phyloP scores from a whole-genome alignment of 345 rosid genomes.

The Euphorbia pulcherrima region DNA sequence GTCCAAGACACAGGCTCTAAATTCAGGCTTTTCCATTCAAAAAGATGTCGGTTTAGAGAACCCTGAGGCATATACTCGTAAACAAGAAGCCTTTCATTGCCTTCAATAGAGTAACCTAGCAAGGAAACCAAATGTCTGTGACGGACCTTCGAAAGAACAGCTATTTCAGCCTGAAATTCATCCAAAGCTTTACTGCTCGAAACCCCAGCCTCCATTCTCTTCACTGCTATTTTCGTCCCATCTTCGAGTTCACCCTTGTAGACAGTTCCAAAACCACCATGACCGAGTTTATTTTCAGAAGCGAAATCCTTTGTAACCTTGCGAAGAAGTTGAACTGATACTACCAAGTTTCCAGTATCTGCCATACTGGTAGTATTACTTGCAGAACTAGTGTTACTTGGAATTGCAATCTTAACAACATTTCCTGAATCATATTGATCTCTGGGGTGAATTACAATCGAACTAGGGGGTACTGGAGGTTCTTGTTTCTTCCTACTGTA shows the following conservation, averaged over 20 bases:
- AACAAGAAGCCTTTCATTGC: slow-evolving; percentile 61
- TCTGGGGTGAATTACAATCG: slow-evolving; percentile 65
- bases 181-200: slow-evolving; percentile 55
- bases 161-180: slow-evolving; percentile 71
- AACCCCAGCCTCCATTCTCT: slow-evolving; percentile 70
- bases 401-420: slow-evolving; percentile 48
- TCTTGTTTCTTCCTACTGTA: slow-evolving; percentile 42
- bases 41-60: slow-evolving; percentile 69
- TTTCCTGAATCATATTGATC: slow-evolving; percentile 57
- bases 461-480: slow-evolving; percentile 31
- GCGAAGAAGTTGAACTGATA: slow-evolving; percentile 73
- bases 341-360: slow-evolving; percentile 65
- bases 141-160: slow-evolving; percentile 68
- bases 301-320: slow-evolving; percentile 64
- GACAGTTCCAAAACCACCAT: slow-evolving; percentile 78
- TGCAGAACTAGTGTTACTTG: slow-evolving; percentile 45
- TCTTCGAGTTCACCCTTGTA: slow-evolving; percentile 66
- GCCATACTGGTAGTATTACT: slow-evolving; percentile 49
- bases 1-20: slow-evolving; percentile 75
- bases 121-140: slow-evolving; percentile 75
- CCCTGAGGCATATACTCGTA: slow-evolving; percentile 81
- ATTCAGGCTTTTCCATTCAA: slow-evolving; percentile 60
- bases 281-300: slow-evolving; percentile 64
- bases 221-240: slow-evolving; percentile 72
- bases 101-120: slow-evolving; percentile 62